These are phyloP conservation scores for Syncephalastrum sp. DNA, from an alignment of 371 early-diverging fungal genomes.

Conservation along the genomic window DNA sequence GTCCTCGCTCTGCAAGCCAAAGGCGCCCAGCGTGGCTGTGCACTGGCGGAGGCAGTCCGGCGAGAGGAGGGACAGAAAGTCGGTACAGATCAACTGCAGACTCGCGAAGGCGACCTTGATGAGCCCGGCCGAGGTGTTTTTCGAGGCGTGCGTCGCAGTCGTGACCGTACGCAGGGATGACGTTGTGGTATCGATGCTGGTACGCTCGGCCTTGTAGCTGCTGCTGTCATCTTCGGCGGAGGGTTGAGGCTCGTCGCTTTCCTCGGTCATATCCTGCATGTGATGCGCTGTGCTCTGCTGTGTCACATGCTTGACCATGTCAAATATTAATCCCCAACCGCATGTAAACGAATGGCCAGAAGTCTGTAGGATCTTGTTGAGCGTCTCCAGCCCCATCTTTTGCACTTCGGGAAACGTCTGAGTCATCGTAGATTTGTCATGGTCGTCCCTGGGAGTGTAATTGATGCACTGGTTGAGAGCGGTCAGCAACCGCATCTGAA, in stretches of 20 bases:
- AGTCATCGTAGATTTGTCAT: constrained; percentile 11
- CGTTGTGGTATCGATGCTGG: constrained; percentile 31
- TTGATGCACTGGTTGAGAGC: constrained; percentile 48
- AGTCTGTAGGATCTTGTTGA: constrained; percentile 87
- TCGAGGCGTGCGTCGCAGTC: constrained; percentile 13
- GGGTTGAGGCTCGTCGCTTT: constrained; percentile 12
- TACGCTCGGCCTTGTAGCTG: constrained; percentile 14
- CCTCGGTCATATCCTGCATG: constrained; percentile 5
- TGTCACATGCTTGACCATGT: constrained; percentile 73
- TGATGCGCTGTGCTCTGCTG: not conserved
- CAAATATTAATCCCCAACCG: constrained; percentile 91
- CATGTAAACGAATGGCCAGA: constrained; percentile 85
- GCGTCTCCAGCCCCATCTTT: constrained; percentile 82
- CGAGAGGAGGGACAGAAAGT: constrained; percentile 82
- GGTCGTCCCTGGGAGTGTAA: constrained; percentile 19
- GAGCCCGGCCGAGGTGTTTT: constrained; percentile 44
- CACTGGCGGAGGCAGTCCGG: constrained; percentile 78
- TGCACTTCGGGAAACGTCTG: constrained; percentile 68
- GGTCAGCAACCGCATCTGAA: constrained; percentile 52
- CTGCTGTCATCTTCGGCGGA: constrained; percentile 10
- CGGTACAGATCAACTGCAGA: constrained; percentile 94
- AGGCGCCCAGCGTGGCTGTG: constrained; percentile 79
- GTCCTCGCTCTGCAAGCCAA: constrained; percentile 86
- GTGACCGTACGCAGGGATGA: constrained; percentile 21
- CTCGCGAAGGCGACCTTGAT: constrained; percentile 90